Evolutionary conservation across 768 basidiomycete genomes (phyloP).

Genomic region (Cubamyces lactineus): DNA sequence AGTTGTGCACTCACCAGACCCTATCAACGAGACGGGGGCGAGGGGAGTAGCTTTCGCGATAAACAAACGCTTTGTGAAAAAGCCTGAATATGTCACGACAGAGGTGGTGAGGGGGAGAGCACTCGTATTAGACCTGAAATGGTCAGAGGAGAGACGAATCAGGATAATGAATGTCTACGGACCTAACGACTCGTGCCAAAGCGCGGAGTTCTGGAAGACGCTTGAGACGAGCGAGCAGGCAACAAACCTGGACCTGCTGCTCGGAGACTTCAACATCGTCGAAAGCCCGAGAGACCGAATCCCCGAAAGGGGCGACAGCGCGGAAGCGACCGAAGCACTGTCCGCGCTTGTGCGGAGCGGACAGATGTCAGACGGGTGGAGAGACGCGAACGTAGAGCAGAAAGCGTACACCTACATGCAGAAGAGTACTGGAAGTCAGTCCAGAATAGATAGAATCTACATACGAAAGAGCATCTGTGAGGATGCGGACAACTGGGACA

Average conservation of each 20-base stretch:
- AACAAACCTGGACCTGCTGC: not conserved
- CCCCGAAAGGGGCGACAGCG: not conserved
- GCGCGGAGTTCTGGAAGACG: not conserved
- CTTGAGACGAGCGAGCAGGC: too few relatives aligned
- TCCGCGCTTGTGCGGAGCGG: too few relatives aligned
- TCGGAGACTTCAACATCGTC: conserved; percentile 42
- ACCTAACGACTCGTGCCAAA: not conserved
- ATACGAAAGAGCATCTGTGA: too few relatives aligned
- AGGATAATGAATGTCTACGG: not conserved
- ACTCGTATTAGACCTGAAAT: not conserved
- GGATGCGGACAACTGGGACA: not conserved
- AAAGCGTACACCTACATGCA: not conserved
- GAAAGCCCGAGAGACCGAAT: conserved; percentile 25
- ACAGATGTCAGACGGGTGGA: not conserved
- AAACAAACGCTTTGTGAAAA: not conserved
- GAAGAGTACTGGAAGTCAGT: not conserved
- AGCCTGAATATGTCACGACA: too few relatives aligned
- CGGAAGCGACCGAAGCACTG: not conserved
- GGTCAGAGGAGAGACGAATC: not conserved
- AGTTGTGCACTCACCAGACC: not conserved
- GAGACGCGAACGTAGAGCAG: not conserved
- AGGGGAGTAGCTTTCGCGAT: not conserved
- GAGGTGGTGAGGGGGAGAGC: not conserved
- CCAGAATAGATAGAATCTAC: not conserved
- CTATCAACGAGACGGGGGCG: not conserved